phyloP scores from a whole-genome alignment of 345 rosid species.

The Arabis hirsuta region DNA sequence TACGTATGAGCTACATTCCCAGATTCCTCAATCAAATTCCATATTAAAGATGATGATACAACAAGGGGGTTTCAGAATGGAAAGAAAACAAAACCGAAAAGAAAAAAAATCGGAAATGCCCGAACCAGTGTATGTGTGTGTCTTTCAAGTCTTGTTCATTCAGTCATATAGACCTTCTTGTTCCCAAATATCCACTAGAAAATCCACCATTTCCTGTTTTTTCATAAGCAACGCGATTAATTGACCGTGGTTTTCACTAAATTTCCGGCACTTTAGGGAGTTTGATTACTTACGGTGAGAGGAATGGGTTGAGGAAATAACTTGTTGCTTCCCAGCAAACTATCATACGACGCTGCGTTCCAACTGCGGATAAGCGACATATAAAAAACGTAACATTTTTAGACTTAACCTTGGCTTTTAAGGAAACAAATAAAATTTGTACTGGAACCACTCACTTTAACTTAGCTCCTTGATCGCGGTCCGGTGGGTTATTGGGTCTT shows the following conservation, averaged over 20 bases:
- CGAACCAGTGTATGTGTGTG: constrained; percentile 18
- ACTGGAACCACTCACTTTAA: constrained; percentile 59
- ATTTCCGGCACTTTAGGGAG: not conserved
- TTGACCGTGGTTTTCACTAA: not conserved
- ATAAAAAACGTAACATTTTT: not conserved
- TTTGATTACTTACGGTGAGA: constrained; percentile 59
- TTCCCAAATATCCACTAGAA: constrained; percentile 91
- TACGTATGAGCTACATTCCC: constrained; percentile 13
- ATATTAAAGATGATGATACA: constrained; percentile 28
- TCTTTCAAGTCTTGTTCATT: constrained; percentile 37
- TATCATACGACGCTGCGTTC: constrained; percentile 69
- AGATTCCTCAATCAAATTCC: constrained; percentile 22
- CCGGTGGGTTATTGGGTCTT: constrained; percentile 42
- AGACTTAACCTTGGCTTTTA: not conserved
- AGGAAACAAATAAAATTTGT: constrained; percentile 5
- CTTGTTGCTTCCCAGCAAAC: constrained; percentile 83
- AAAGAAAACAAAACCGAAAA: constrained; percentile 7
- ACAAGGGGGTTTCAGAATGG: constrained; percentile 21
- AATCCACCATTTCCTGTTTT: constrained; percentile 90
- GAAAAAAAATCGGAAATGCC: constrained; percentile 28
- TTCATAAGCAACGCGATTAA: constrained; percentile 2
- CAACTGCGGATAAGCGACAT: constrained; percentile 61
- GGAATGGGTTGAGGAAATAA: constrained; percentile 79
- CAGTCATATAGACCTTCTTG: constrained; percentile 88
- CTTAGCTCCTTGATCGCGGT: constrained; percentile 54